These are phyloP conservation scores for Colletotrichum tanaceti DNA, from an alignment of 2,329 filamentous ascomycete genomes.

Conservation along the genomic window DNA sequence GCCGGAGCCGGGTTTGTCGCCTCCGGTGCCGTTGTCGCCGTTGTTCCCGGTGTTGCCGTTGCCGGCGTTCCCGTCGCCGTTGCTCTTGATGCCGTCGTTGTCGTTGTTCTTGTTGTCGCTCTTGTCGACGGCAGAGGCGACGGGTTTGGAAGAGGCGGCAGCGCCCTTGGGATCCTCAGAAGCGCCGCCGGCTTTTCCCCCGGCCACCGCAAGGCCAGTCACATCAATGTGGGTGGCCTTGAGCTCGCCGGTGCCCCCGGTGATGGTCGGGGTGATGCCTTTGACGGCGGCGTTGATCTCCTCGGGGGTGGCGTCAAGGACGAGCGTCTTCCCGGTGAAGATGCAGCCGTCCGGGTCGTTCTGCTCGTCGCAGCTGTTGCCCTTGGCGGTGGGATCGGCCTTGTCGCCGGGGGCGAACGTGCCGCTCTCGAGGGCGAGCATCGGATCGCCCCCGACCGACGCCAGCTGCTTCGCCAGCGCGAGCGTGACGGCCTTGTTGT, in stretches of 20 bases:
- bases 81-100: no score
- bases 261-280: conserved; percentile 45
- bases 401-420: conserved; percentile 57
- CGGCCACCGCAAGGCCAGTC: conserved; percentile 43
- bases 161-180: no score
- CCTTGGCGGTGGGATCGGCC: conserved; percentile 54
- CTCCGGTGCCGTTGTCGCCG: not conserved
- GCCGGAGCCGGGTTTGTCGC: not conserved
- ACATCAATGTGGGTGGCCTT: conserved; percentile 45
- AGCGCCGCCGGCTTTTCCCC: no score
- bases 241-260: conserved; percentile 49
- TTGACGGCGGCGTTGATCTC: conserved; percentile 65
- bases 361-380: conserved; percentile 65
- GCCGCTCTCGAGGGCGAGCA: conserved; percentile 55
- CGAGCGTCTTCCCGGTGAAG: conserved; percentile 64
- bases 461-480: conserved; percentile 57
- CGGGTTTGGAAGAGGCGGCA: not conserved
- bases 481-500: conserved; percentile 57
- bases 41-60: not conserved
- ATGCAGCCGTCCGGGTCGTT: conserved; percentile 67
- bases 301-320: conserved; percentile 63
- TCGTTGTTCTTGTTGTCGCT: conserved; percentile 1
- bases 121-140: conserved; percentile 4
- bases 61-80: no score
- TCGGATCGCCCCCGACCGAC: conserved; percentile 55